Evolutionary conservation across 176 grass and related monocot species (phyloP).

Genomic region (Eleusine coracana): DNA sequence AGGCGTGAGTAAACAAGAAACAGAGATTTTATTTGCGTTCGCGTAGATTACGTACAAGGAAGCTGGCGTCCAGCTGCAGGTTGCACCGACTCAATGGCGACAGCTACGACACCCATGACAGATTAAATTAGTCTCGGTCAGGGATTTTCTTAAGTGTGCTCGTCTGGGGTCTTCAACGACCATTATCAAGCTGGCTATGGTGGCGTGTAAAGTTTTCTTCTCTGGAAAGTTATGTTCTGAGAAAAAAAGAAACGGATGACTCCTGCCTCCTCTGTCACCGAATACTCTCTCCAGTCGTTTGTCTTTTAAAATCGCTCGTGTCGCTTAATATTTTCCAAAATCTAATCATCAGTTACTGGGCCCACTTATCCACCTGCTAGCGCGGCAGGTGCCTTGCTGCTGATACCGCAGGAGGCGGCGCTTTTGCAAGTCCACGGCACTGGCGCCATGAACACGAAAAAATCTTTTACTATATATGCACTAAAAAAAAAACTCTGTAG

Average conservation of each 20-base stretch:
- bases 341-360: neutral
- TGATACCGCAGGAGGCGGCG: neutral
- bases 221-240: neutral
- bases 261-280: neutral
- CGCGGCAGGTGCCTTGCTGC: neutral
- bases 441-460: neutral
- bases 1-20: neutral
- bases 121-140: neutral
- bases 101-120: neutral
- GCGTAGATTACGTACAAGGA: neutral
- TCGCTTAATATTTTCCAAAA: neutral
- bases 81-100: neutral
- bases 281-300: neutral
- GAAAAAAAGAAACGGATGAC: neutral
- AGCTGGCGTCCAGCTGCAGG: neutral
- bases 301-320: neutral
- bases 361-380: slow-evolving; percentile 5
- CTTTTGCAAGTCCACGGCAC: neutral
- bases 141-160: neutral
- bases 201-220: neutral
- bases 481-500: too few species aligned
- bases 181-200: neutral
- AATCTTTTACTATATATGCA: neutral
- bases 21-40: neutral
- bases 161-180: neutral